Base-by-base conservation (phyloP, 2,329 filamentous ascomycete species). In the Dactylonectria macrodidyma region DNA sequence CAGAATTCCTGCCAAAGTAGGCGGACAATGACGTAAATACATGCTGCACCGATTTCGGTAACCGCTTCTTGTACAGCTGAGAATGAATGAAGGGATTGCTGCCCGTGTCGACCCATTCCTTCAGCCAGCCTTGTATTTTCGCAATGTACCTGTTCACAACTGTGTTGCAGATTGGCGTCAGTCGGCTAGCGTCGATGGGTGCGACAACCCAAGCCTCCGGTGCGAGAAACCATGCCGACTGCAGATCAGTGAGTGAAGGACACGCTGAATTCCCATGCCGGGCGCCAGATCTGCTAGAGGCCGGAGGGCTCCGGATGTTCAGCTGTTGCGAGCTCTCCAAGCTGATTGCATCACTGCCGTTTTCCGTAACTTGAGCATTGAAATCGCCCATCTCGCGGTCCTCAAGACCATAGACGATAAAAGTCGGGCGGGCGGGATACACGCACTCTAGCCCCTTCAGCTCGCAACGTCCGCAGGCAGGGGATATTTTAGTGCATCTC, bases 401-500 rank as follows among this genome's bases (percentile, higher is more conserved):
- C 16, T 5, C 41, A 9, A 44, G 41, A 8, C 75, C 83, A 44
- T 44, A 44, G n/a, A 44, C 16, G 41, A 44, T 44, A 14, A 30
- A 47, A 9, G n/a, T 22, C 3, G n/a, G 33, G 5, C 9, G 26
- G 6, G 59, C 57, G 24, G 64, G 64, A 33, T 79, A 79, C 0
- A 75, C 56, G 44, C 71, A 73, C 3, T 48, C 11, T 33, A 72
- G 19, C 14, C 55, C 64, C 9, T 65, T 68, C 12, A 65, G 51
- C 7, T 64, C 59, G 38, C 70, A 73, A 14, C 71, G 68, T 5
- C 46, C 50, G 6, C 41, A 44, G 14, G 41, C 16, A 5, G 73
- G 73, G 8, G 67, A 59, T 30, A 71, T 63, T n/a, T 63, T 73
- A 2, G 61, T 69, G 26, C 72, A 75, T 26, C 69, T 75, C 8